Evolutionary conservation across 257 asterid genomes (phyloP).

Genomic region (Parsonsia alboflavescens): DNA sequence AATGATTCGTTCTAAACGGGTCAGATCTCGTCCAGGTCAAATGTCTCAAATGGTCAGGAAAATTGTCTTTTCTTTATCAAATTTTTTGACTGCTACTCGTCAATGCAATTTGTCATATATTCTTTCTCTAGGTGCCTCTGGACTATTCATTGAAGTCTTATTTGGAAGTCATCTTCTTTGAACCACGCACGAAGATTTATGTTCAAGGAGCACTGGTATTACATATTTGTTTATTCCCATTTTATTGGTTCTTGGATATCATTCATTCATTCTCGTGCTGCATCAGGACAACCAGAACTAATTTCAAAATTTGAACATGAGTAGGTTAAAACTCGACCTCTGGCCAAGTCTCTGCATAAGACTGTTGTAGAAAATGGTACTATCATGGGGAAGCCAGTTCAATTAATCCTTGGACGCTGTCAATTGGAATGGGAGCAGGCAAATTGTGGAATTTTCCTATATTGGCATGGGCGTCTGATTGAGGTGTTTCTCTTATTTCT

Average conservation of each 20-base stretch:
- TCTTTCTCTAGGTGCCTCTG: conserved; percentile 60
- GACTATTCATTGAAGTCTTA: conserved; percentile 69
- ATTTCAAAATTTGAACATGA: neutral
- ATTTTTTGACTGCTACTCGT: conserved; percentile 1
- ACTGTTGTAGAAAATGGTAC: conserved; percentile 47
- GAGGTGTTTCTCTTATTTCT: conserved; percentile 43
- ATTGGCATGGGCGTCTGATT: conserved; percentile 86
- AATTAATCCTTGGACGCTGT: conserved; percentile 57
- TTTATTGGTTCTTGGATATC: neutral
- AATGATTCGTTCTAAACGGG: conserved; percentile 50
- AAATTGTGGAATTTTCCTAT: conserved; percentile 73
- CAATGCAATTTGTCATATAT: conserved; percentile 2
- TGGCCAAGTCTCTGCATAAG: conserved; percentile 58
- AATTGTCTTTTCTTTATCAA: conserved; percentile 6
- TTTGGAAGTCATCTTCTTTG: conserved; percentile 73
- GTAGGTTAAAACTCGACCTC: conserved; percentile 63
- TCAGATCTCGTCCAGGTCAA: conserved; percentile 82
- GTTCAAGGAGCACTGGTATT: conserved; percentile 69
- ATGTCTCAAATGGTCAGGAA: conserved; percentile 39
- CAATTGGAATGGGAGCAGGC: conserved; percentile 76
- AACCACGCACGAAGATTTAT: conserved; percentile 74
- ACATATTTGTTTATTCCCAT: neutral
- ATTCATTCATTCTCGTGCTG: neutral
- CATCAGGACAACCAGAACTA: neutral
- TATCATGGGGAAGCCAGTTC: conserved; percentile 48